A percentile compares a stretch with the other conserved stretches of the same genome.
Evolutionary conservation across 1,284 basidiomycete species (phyloP).

Genomic region (Cutaneotrichosporon sp.): DNA sequence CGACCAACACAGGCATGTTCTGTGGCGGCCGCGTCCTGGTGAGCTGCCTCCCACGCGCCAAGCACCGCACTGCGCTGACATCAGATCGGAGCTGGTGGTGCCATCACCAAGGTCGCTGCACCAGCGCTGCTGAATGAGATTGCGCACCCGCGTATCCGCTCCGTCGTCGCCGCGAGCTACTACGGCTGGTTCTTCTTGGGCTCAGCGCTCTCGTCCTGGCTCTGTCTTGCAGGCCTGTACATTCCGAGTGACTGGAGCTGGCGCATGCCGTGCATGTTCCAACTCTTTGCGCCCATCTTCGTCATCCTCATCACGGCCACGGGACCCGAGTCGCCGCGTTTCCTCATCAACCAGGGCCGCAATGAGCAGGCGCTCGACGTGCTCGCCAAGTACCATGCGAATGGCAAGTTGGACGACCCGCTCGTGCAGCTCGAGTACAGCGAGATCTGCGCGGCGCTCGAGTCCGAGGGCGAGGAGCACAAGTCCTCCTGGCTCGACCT

Average conservation of each 20-base stretch:
- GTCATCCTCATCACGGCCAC: slow-evolving; percentile 20
- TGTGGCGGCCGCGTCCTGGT: slow-evolving; percentile 29
- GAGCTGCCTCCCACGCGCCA: slow-evolving; percentile 57
- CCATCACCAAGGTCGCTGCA: slow-evolving; percentile 31
- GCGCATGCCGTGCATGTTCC: slow-evolving; percentile 28
- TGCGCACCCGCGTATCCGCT: slow-evolving; percentile 32
- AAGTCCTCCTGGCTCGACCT: slow-evolving; percentile 13
- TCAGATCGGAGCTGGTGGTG: slow-evolving; percentile 26
- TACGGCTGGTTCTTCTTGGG: slow-evolving; percentile 18
- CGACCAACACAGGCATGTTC: slow-evolving; percentile 17
- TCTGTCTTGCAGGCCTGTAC: slow-evolving; percentile 16
- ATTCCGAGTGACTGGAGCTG: slow-evolving; percentile 21
- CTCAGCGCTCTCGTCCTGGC: slow-evolving; percentile 14
- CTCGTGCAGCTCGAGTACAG: slow-evolving; percentile 30
- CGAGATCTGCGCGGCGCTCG: slow-evolving; percentile 35
- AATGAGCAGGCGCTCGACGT: slow-evolving; percentile 34
- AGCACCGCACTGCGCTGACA: no score
- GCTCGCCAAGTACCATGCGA: slow-evolving; percentile 39
- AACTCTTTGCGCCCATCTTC: slow-evolving; percentile 9
- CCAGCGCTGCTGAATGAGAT: slow-evolving; percentile 30
- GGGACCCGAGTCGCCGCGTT: slow-evolving; percentile 45
- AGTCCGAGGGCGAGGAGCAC: slow-evolving; percentile 58
- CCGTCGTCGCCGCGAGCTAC: slow-evolving; percentile 18
- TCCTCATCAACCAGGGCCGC: slow-evolving; percentile 35
- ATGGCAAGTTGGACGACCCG: slow-evolving; percentile 28